Conservation (phyloP, 2,329 filamentous ascomycete species). For the Lachnellula hyalina region DNA sequence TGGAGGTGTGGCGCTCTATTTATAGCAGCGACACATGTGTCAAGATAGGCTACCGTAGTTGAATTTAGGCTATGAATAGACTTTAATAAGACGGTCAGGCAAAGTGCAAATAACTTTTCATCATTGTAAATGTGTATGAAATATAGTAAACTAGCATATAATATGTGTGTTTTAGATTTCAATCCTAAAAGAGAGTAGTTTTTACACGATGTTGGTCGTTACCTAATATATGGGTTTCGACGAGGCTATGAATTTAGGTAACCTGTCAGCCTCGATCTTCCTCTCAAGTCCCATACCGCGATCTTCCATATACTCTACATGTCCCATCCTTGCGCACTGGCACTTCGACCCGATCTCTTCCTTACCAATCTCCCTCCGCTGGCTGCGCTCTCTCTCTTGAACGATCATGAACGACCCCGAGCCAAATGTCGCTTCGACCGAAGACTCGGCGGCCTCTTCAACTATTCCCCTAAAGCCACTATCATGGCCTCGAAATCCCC, state of each 20-base stretch:
- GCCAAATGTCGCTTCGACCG: constrained; percentile 5
- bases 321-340: background rate
- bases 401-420: constrained; percentile 9
- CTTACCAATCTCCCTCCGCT: constrained; percentile 2
- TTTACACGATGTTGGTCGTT: background rate
- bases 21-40: background rate
- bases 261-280: background rate
- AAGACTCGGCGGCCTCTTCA: constrained; percentile 1
- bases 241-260: background rate
- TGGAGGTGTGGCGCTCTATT: too few relatives aligned
- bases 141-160: background rate
- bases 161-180: background rate
- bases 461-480: constrained; percentile 4
- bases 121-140: background rate
- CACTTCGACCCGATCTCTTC: background rate
- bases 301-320: background rate
- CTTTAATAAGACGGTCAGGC: background rate
- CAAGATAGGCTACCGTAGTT: background rate
- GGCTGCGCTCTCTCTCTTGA: background rate
- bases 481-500: constrained; percentile 16
- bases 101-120: background rate
- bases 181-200: background rate
- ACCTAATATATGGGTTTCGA: too few relatives aligned
- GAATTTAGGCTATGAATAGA: background rate
- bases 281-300: background rate